Evolutionary conservation across 129 eudicot species (phyloP), one percentile per base, ranked within the genome.

Genomic region (Pseudognaphalium luteoalbum): DNA sequence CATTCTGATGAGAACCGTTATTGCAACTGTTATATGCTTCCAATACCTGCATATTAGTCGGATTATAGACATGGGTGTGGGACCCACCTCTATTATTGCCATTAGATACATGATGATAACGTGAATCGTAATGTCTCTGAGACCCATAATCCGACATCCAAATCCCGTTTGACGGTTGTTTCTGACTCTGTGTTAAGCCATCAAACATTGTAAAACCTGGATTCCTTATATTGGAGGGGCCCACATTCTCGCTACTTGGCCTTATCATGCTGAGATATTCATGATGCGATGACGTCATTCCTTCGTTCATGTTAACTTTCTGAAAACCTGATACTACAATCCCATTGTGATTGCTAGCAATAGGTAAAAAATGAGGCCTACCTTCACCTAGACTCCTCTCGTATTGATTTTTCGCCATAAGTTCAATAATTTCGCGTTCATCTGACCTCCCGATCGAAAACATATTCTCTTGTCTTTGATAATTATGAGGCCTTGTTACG

Each of bases 341-440:
- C n/a, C 65, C 57, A 21, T 30, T 62, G 66, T 50, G 75, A 37
- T 70, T 68, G 29, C 34, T 63, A 52, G 64, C 52, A 6, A 30
- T 50, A 1, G 70, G 34, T 44, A 28, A 34, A 65, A 30, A 62
- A 8, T 47, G 71, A 67, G 5, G 59, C 69, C 83, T 85, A 29
- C 78, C 74, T 66, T 85, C 87, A 58, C 75, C 42, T 71, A 77
- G 81, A 61, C 76, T 80, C 70, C 91, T 82, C 70, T 94, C 98
- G 41, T 82, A 83, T 65, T 91, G 93, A 68, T 91, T 85, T 74
- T 84, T 87, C 0, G 97, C 97, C 90, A 94, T 51, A 1, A 94
- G 91, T 83, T 91, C 97, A 8, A 85, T 92, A 19, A 94, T 82
- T 57, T 91, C 98, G 75, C 83, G 85, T 64, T 91, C 98, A 70